Evolutionary conservation across 139 green algal species (phyloP), one percentile per base, ranked within the genome.

Genomic region (Micromonas commoda): DNA sequence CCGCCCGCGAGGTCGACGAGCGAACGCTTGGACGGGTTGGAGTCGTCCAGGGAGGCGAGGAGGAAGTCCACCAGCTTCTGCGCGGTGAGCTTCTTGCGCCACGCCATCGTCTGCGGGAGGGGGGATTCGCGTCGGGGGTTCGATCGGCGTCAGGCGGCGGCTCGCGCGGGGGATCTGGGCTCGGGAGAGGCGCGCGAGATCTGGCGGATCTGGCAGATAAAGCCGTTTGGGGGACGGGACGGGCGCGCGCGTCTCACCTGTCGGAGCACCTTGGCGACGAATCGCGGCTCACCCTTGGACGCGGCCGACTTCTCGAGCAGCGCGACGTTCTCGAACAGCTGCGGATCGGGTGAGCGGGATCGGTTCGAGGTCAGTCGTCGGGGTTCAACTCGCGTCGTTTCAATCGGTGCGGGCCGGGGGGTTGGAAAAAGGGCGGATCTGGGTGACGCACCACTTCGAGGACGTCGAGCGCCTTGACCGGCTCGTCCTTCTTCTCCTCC

Each of bases 241-340:
- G n/a, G n/a, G n/a, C n/a, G 29, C 13, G 63, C 28, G 63, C 28
- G 20, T 35, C 63, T 9, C 28, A 78, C 72, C 53, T 78, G 33
- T 53, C 72, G 29, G 5, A 78, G 33, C 39, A 61, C 72, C 32
- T 37, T 69, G 3, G 31, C 52, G 31, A 78, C 34, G 51, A 78
- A 69, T 69, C 72, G 1, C 39, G 72, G 33, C 32, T 78, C 72
- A 24, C 68, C 68, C 53, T 78, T 78, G 6, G 52, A 35, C 32
- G n/a, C 33, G 3, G 69, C 72, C 5, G 52, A 52, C 33, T 78
- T 78, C 4, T 78, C 53, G 20, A 78, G 45, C 45, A 57, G 45
- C 45, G 45, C 16, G 45, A 57, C 45, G 45, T 57, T 57, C 16
- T 9, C 45, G 45, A 57, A 57, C 9, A 57, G 45, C 45, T 57